These are phyloP conservation scores for Podospora tetraspora DNA, from an alignment of 495 filamentous ascomycete genomes.

Conservation along the genomic window DNA sequence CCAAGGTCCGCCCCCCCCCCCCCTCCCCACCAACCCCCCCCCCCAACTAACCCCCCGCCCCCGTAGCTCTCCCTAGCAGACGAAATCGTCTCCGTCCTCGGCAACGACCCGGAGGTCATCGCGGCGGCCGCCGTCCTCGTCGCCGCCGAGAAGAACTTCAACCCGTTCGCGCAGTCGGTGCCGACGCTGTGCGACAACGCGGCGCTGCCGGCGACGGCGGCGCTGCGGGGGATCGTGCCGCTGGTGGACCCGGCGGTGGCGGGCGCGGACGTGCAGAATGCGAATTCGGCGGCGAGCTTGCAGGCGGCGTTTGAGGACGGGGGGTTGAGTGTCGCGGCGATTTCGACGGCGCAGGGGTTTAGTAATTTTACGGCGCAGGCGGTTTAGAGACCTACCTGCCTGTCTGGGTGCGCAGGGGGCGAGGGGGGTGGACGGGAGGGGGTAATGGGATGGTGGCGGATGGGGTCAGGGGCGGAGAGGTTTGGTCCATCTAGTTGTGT, in stretches of 20 bases:
- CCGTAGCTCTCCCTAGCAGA: conserved; percentile 53
- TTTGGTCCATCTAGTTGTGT: background rate
- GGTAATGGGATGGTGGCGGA: background rate
- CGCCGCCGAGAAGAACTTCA: conserved; percentile 64
- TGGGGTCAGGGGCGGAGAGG: background rate
- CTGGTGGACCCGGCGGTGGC: conserved; percentile 53
- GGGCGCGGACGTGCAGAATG: conserved; percentile 50
- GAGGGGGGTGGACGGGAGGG: background rate
- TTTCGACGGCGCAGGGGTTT: conserved; percentile 48
- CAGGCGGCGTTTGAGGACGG: conserved; percentile 42
- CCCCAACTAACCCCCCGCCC: background rate
- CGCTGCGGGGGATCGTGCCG: conserved; percentile 54
- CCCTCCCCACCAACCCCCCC: background rate
- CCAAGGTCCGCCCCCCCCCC: conserved; percentile 34
- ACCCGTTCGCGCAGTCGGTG: conserved; percentile 51
- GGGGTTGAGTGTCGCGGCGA: conserved; percentile 51
- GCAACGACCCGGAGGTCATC: conserved; percentile 46
- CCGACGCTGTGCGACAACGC: conserved; percentile 55
- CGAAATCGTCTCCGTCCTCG: conserved; percentile 50
- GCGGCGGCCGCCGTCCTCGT: conserved; percentile 56
- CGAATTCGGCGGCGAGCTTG: conserved; percentile 45
- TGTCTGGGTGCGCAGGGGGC: too few species aligned
- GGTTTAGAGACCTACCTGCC: background rate
- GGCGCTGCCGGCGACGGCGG: conserved; percentile 47
- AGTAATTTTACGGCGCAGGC: conserved; percentile 48